phyloP scores from a whole-genome alignment of 495 filamentous ascomycete genomes.

The Corynascus novoguineensis region DNA sequence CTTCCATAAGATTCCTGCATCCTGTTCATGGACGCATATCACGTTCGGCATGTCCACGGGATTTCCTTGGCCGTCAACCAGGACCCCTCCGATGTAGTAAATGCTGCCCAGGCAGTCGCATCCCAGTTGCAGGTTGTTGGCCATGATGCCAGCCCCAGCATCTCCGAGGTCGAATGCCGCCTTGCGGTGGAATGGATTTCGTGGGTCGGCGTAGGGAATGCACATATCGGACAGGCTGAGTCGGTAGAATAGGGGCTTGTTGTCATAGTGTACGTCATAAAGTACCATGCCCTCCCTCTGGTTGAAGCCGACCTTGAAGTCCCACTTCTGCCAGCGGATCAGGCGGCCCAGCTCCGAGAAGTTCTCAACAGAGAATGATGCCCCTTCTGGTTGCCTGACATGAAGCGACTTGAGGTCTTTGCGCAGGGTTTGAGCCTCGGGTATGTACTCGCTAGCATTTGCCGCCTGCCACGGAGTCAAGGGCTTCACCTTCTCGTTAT shows the following conservation, averaged over 20 bases:
- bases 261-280: conserved; percentile 66
- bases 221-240: conserved; percentile 70
- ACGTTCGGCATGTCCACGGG: conserved; percentile 62
- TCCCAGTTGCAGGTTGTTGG: conserved; percentile 66
- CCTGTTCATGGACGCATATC: conserved; percentile 73
- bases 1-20: conserved; percentile 71
- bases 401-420: conserved; percentile 70
- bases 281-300: conserved; percentile 63
- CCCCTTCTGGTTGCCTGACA: conserved; percentile 70
- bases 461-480: conserved; percentile 51
- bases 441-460: conserved; percentile 66
- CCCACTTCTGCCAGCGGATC: conserved; percentile 67
- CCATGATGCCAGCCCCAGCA: conserved; percentile 65
- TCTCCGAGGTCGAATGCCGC: conserved; percentile 77
- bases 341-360: conserved; percentile 35
- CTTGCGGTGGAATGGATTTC: conserved; percentile 69
- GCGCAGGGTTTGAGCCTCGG: conserved; percentile 59
- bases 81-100: conserved; percentile 60
- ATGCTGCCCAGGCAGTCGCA: conserved; percentile 72
- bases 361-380: conserved; percentile 56
- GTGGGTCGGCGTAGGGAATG: conserved; percentile 70
- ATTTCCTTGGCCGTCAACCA: conserved; percentile 53
- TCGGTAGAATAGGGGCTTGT: conserved; percentile 60
- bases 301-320: conserved; percentile 69
- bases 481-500: conserved; percentile 52